These are phyloP conservation scores for Trifolium fragiferum DNA, from an alignment of 306 rosid genomes.

Conservation along the genomic window DNA sequence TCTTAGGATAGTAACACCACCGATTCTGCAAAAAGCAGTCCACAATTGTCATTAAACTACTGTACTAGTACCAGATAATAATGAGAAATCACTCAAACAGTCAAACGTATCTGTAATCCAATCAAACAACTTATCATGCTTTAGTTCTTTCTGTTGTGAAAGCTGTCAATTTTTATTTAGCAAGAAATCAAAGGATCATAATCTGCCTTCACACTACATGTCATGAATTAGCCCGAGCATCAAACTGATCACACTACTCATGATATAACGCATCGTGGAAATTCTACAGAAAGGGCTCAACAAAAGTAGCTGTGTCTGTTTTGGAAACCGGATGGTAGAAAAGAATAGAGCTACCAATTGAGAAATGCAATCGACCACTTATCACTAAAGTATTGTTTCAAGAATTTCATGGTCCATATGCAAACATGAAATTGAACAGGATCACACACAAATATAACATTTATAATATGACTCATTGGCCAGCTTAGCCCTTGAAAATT, in stretches of 20 bases:
- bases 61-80: neutral
- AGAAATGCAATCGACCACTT: no score
- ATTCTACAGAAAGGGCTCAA: neutral
- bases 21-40: conserved; percentile 67
- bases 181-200: conserved; percentile 19
- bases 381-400: neutral
- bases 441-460: neutral
- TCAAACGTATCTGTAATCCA: conserved; percentile 22
- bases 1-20: conserved; percentile 77
- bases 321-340: no score
- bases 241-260: conserved; percentile 12
- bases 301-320: neutral
- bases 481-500: conserved; percentile 1
- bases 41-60: conserved; percentile 34
- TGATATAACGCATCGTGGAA: neutral
- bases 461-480: neutral
- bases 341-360: no score
- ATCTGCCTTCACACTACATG: conserved; percentile 18
- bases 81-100: conserved; percentile 33
- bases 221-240: conserved; percentile 9
- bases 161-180: conserved; percentile 10
- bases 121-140: conserved; percentile 20
- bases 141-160: conserved; percentile 19
- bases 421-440: neutral
- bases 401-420: conserved; percentile 13